Conservation (phyloP, 2,329 filamentous ascomycete species). For the Thermochaetoides dissita region DNA sequence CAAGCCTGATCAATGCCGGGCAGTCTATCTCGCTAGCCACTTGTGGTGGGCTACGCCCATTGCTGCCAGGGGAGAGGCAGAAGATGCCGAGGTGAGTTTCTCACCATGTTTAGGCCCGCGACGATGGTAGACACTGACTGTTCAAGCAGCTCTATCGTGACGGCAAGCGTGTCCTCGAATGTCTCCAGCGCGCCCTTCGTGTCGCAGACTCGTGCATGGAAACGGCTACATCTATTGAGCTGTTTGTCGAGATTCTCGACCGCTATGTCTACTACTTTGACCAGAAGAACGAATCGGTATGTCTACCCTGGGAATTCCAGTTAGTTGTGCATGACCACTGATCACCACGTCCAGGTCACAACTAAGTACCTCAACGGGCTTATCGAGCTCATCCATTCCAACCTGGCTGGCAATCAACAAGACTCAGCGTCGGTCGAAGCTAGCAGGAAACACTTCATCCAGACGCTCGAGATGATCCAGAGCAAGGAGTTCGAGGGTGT, state of each 20-base stretch:
- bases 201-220: slow-evolving; percentile 99
- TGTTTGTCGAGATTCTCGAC: slow-evolving; percentile 97
- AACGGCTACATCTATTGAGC: slow-evolving; percentile 86
- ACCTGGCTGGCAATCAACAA: slow-evolving; percentile 71
- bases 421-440: slow-evolving; percentile 74
- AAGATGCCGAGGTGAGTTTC: slow-evolving; percentile 58
- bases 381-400: slow-evolving; percentile 96
- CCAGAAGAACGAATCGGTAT: slow-evolving; percentile 87
- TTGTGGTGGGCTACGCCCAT: slow-evolving; percentile 95
- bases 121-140: slow-evolving; percentile 5
- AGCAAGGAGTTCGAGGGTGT: slow-evolving; percentile 88
- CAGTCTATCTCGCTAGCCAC: slow-evolving; percentile 91
- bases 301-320: slow-evolving; percentile 12
- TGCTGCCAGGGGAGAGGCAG: slow-evolving; percentile 60
- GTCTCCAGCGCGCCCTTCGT: slow-evolving; percentile 82
- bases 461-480: slow-evolving; percentile 86
- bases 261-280: slow-evolving; percentile 99
- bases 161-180: slow-evolving; percentile 92
- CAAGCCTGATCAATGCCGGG: slow-evolving; percentile 94
- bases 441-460: slow-evolving; percentile 84
- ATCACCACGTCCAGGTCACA: slow-evolving; percentile 49
- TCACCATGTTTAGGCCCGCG: not conserved
- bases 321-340: not conserved
- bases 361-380: slow-evolving; percentile 96
- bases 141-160: slow-evolving; percentile 71